These are phyloP conservation scores for Andrographis paniculata DNA, from an alignment of 305 asterid genomes.

Conservation along the genomic window DNA sequence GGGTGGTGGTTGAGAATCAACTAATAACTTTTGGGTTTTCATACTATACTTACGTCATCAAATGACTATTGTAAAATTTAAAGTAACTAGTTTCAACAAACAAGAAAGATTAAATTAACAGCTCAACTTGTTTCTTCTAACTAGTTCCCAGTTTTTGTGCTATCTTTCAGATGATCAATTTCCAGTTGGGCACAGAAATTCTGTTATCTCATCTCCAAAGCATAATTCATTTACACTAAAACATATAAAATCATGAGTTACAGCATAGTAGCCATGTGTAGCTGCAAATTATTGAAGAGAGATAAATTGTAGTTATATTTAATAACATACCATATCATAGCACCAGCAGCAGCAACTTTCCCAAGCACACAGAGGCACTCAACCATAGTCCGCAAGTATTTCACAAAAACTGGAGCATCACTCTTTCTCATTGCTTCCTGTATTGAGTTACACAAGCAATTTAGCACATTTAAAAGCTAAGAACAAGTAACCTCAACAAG, in stretches of 20 bases:
- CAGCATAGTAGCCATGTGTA: background rate
- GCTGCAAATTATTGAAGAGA: background rate
- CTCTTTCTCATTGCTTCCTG: slow-evolving; percentile 95
- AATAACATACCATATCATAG: slow-evolving; percentile 79
- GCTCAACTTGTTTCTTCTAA: too few relatives aligned
- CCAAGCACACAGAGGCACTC: slow-evolving; percentile 98
- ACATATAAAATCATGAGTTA: background rate
- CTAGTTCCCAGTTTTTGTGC: too few relatives aligned
- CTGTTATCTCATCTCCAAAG: too few relatives aligned
- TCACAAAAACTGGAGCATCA: slow-evolving; percentile 78
- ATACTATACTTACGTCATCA: too few relatives aligned
- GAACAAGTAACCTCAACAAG: slow-evolving; percentile 22
- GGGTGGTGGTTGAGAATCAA: too few relatives aligned
- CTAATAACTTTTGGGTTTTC: too few relatives aligned
- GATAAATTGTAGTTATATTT: slow-evolving; percentile 12
- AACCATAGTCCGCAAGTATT: slow-evolving; percentile 92
- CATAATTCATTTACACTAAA: too few relatives aligned
- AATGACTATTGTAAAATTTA: too few relatives aligned
- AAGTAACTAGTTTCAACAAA: too few relatives aligned
- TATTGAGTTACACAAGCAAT: slow-evolving; percentile 26
- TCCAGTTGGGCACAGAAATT: too few relatives aligned
- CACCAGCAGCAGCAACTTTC: slow-evolving; percentile 99
- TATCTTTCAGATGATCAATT: too few relatives aligned
- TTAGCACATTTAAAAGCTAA: slow-evolving; percentile 25
- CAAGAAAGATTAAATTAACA: too few relatives aligned